phyloP scores from a whole-genome alignment of 345 rosid genomes.

The Populus euphratica region DNA sequence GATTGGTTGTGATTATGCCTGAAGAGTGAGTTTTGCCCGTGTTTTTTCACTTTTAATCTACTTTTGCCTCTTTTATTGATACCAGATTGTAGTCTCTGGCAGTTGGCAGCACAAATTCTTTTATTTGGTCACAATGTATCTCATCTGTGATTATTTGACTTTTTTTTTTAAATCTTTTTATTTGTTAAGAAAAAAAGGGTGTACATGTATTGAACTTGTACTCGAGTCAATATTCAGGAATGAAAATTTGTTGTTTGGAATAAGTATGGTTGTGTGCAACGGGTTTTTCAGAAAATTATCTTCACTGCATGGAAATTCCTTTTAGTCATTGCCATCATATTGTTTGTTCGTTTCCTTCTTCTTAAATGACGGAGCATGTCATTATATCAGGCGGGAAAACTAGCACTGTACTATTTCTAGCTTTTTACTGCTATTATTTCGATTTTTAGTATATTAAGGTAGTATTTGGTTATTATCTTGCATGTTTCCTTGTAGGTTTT shows the following conservation, averaged over 20 bases:
- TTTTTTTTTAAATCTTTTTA: constrained; percentile 1
- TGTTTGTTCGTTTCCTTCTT: too few relatives aligned
- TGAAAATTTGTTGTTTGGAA: constrained; percentile 19
- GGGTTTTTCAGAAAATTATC: not conserved
- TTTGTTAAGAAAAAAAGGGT: constrained; percentile 16
- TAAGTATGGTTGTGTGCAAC: not conserved
- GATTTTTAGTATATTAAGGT: too few relatives aligned
- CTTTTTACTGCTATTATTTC: too few relatives aligned
- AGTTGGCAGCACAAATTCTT: constrained; percentile 30
- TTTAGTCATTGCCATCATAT: too few relatives aligned
- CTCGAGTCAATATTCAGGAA: constrained; percentile 9
- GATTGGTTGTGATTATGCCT: constrained; percentile 34
- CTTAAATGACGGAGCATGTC: too few relatives aligned
- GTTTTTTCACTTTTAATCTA: not conserved
- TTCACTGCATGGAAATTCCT: too few relatives aligned
- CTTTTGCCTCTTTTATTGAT: constrained; percentile 26
- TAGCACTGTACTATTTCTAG: too few relatives aligned
- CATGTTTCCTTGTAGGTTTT: too few relatives aligned
- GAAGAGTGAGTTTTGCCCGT: constrained; percentile 32
- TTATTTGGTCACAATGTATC: constrained; percentile 28
- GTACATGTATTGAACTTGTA: constrained; percentile 29
- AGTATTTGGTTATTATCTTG: too few relatives aligned
- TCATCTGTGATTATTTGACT: constrained; percentile 25
- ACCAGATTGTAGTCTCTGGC: constrained; percentile 33
- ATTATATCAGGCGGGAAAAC: too few relatives aligned